Conservation (phyloP, 768 basidiomycete genomes). For the Psilocybe sp. region DNA sequence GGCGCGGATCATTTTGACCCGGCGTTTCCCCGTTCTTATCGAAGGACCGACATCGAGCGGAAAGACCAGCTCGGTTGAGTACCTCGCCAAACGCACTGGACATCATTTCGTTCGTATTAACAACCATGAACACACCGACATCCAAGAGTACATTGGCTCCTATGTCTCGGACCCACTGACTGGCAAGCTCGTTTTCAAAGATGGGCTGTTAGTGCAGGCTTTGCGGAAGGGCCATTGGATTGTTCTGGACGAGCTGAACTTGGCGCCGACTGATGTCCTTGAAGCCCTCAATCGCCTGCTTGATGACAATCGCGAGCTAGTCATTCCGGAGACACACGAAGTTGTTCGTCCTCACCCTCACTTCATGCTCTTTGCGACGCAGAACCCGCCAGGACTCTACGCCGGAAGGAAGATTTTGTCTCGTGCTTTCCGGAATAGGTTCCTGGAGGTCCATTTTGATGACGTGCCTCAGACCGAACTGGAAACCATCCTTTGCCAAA, state of each 20-base stretch:
- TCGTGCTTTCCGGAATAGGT: constrained; percentile 94
- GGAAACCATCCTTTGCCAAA: constrained; percentile 89
- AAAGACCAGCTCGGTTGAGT: constrained; percentile 96
- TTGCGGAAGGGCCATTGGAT: constrained; percentile 94
- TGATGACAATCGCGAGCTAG: constrained; percentile 95
- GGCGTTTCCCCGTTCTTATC: constrained; percentile 91
- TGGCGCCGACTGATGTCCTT: constrained; percentile 96
- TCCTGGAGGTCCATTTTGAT: constrained; percentile 95
- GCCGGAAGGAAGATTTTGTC: constrained; percentile 94
- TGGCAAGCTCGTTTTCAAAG: constrained; percentile 93
- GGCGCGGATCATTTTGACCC: constrained; percentile 85
- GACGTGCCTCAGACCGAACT: constrained; percentile 94
- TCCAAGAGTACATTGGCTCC: constrained; percentile 96
- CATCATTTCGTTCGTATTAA: constrained; percentile 98
- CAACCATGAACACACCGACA: constrained; percentile 99
- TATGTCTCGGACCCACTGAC: constrained; percentile 91
- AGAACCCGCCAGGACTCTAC: constrained; percentile 95
- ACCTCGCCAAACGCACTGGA: constrained; percentile 87
- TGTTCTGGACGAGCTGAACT: constrained; percentile 94
- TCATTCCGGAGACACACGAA: constrained; percentile 95
- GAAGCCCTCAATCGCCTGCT: constrained; percentile 95
- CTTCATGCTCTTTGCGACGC: constrained; percentile 98
- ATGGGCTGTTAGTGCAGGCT: constrained; percentile 91
- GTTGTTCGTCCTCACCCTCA: constrained; percentile 89
- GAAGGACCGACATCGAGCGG: constrained; percentile 98